Percentiles rank a stretch among this genome's conserved stretches.
These are phyloP conservation scores for Cucumis melo DNA, from an alignment of 306 rosid genomes.

Conservation along the genomic window DNA sequence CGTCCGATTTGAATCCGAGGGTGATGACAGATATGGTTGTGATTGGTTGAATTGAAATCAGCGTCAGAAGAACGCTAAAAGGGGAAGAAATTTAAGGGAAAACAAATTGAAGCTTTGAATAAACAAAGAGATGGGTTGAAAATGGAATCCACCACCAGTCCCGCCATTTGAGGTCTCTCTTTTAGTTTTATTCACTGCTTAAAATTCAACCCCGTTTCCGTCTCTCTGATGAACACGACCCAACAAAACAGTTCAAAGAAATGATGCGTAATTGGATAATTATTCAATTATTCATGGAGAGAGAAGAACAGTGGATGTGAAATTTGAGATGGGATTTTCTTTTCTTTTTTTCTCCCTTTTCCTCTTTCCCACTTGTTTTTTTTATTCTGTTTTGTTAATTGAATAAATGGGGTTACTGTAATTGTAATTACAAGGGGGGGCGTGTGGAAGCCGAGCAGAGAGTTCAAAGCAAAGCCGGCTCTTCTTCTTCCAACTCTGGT, in stretches of 20 bases:
- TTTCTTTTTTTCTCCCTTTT: no score
- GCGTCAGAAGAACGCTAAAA: not conserved
- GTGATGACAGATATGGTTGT: not conserved
- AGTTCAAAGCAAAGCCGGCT: not conserved
- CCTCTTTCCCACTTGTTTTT: not conserved
- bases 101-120: not conserved
- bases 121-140: not conserved
- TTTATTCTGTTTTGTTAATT: not conserved
- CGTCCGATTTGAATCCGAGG: not conserved
- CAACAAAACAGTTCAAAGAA: not conserved
- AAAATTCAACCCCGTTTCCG: not conserved
- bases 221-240: not conserved
- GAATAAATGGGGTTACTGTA: slow-evolving; percentile 1
- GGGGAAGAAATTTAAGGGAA: not conserved
- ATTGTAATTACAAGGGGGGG: not conserved
- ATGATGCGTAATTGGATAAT: not conserved
- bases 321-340: not conserved
- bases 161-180: not conserved
- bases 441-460: not conserved
- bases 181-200: not conserved
- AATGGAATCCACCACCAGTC: not conserved
- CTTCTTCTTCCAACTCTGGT: not conserved
- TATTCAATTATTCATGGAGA: not conserved
- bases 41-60: not conserved
- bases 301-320: not conserved